phyloP scores from a whole-genome alignment of 352 stramenopile genomes.

The Phytopythium montanum region DNA sequence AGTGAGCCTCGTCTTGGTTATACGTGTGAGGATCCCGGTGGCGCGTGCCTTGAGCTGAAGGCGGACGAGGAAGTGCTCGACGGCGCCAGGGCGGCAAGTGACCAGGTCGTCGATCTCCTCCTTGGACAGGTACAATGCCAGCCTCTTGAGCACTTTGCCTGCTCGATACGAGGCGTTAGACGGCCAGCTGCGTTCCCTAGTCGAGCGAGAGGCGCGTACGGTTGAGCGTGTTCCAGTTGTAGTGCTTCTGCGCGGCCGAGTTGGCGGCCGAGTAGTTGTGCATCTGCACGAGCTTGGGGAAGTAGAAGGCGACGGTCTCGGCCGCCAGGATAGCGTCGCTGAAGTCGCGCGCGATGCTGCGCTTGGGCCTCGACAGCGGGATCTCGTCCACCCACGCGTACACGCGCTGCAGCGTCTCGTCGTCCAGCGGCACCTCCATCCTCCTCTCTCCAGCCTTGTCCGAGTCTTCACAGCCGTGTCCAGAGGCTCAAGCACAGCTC shows the following conservation, averaged over 20 bases:
- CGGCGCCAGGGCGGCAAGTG: slow-evolving; percentile 80
- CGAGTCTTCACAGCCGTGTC: not conserved
- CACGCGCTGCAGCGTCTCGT: slow-evolving; percentile 90
- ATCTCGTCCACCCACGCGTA: slow-evolving; percentile 97
- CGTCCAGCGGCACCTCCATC: slow-evolving; percentile 70
- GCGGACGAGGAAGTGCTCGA: slow-evolving; percentile 90
- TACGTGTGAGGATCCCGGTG: not conserved
- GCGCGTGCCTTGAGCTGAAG: slow-evolving; percentile 86
- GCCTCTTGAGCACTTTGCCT: slow-evolving; percentile 84
- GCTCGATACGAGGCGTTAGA: not conserved
- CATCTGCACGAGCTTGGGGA: slow-evolving; percentile 94
- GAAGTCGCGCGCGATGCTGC: slow-evolving; percentile 95
- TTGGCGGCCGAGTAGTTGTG: slow-evolving; percentile 96
- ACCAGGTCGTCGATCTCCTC: slow-evolving; percentile 92
- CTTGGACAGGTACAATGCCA: slow-evolving; percentile 82
- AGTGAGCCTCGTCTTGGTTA: not conserved
- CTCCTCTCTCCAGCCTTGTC: not conserved
- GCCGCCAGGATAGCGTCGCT: slow-evolving; percentile 90
- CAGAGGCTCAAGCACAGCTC: not conserved
- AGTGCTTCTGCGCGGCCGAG: slow-evolving; percentile 92
- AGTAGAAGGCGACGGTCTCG: slow-evolving; percentile 94
- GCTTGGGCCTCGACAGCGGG: slow-evolving; percentile 92
- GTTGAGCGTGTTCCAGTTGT: slow-evolving; percentile 96
- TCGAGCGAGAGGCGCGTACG: slow-evolving; percentile 25
- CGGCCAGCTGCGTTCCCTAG: slow-evolving; percentile 6